These are phyloP conservation scores for Neurospora sp. DNA, from an alignment of 495 filamentous ascomycete species.

Conservation along the genomic window DNA sequence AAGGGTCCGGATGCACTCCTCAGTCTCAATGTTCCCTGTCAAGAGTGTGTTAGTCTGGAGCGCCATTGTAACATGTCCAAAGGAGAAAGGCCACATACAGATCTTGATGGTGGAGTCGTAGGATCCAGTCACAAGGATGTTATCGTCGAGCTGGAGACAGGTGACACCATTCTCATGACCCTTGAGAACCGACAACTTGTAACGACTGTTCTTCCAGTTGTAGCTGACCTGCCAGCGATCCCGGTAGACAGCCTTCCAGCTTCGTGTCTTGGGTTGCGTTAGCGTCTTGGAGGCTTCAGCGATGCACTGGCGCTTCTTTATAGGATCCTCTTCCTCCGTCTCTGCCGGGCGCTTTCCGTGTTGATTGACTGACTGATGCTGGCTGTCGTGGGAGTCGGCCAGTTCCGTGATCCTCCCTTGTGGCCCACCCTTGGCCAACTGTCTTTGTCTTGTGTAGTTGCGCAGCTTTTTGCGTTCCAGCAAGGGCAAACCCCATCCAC, in stretches of 20 bases:
- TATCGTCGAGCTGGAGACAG: constrained; percentile 91
- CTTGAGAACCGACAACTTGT: constrained; percentile 65
- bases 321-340: constrained; percentile 15
- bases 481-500: constrained; percentile 87
- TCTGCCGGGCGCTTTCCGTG: constrained; percentile 24
- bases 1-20: constrained; percentile 73
- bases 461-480: constrained; percentile 80
- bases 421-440: constrained; percentile 24
- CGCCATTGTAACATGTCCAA: background rate
- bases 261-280: constrained; percentile 39
- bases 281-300: constrained; percentile 4
- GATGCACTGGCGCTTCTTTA: constrained; percentile 42
- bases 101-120: constrained; percentile 94
- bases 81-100: constrained; percentile 33
- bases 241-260: constrained; percentile 68
- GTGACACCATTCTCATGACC: constrained; percentile 94
- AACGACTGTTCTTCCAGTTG: constrained; percentile 94
- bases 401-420: constrained; percentile 19
- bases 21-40: constrained; percentile 69
- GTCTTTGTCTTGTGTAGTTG: constrained; percentile 79
- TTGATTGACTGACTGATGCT: background rate
- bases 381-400: constrained; percentile 4
- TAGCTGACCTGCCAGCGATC: constrained; percentile 36
- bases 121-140: constrained; percentile 84
- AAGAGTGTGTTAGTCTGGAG: background rate